phyloP scores from a whole-genome alignment of 2,329 filamentous ascomycete species.

The Fusarium bulbicola region DNA sequence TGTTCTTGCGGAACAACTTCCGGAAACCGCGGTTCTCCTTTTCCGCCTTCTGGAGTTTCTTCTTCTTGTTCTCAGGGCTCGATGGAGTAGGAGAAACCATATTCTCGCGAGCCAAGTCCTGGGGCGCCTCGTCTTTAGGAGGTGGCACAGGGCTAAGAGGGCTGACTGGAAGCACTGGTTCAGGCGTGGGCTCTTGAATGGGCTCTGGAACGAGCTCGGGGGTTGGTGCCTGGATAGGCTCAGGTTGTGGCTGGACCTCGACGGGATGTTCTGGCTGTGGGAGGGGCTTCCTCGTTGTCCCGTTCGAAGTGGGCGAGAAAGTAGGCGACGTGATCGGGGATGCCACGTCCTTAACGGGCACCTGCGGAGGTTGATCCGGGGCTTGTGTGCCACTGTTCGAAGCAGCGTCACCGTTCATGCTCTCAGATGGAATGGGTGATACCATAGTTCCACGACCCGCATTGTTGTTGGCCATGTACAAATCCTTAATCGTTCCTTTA shows the following conservation, averaged over 20 bases:
- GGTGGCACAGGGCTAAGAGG: slow-evolving; percentile 35
- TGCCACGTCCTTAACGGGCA: slow-evolving; percentile 52
- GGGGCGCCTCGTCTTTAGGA: slow-evolving; percentile 39
- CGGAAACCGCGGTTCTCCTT: slow-evolving; percentile 64
- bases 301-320: slow-evolving; percentile 33
- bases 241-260: slow-evolving; percentile 5
- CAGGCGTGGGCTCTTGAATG: slow-evolving; percentile 4
- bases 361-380: slow-evolving; percentile 48
- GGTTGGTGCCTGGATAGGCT: slow-evolving; percentile 2
- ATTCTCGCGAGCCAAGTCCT: slow-evolving; percentile 32
- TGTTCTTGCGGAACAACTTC: slow-evolving; percentile 74
- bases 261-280: slow-evolving; percentile 9
- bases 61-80: slow-evolving; percentile 56
- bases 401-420: slow-evolving; percentile 37
- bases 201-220: slow-evolving; percentile 6
- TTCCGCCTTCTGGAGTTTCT: slow-evolving; percentile 65
- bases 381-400: slow-evolving; percentile 20
- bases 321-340: slow-evolving; percentile 36
- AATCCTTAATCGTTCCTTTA: slow-evolving; percentile 83
- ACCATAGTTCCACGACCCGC: slow-evolving; percentile 71
- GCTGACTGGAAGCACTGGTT: slow-evolving; percentile 18
- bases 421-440: slow-evolving; percentile 48
- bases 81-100: slow-evolving; percentile 40
- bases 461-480: slow-evolving; percentile 80
- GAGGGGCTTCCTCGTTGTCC: slow-evolving; percentile 36